phyloP scores from a whole-genome alignment of 179 eudicot species.

The Camellia oleifera region DNA sequence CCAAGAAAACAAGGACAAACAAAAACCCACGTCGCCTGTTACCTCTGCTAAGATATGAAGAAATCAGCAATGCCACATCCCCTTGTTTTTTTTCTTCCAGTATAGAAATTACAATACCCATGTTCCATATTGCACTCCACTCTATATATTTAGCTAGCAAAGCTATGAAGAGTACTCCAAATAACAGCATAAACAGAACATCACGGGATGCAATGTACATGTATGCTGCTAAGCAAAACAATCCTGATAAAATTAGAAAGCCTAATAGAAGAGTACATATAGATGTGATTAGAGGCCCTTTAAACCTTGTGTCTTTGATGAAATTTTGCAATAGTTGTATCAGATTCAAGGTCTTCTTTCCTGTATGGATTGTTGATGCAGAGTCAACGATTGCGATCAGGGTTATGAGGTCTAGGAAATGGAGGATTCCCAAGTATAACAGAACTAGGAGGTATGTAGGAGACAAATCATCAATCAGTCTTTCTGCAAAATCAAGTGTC shows the following conservation, averaged over 20 bases:
- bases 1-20: conserved; percentile 16
- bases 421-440: neutral
- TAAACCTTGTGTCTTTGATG: neutral
- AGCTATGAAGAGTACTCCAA: conserved; percentile 8
- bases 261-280: neutral
- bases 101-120: conserved; percentile 29
- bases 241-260: neutral
- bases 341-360: neutral
- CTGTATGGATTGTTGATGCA: neutral
- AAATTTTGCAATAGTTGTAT: neutral
- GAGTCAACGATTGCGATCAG: neutral
- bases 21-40: conserved; percentile 21
- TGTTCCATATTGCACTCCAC: conserved; percentile 33
- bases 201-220: too few species aligned
- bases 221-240: neutral
- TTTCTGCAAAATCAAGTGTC: neutral
- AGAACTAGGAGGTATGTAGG: neutral
- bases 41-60: conserved; percentile 23
- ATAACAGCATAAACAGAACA: neutral
- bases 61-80: conserved; percentile 15
- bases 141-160: conserved; percentile 22
- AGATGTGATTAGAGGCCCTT: conserved; percentile 13
- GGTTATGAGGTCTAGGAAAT: conserved; percentile 1
- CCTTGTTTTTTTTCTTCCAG: conserved; percentile 26
- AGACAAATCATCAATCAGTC: neutral